Conservation (phyloP, 164 flowering plant genomes). For the Kalanchoe fedtschenkoi region DNA sequence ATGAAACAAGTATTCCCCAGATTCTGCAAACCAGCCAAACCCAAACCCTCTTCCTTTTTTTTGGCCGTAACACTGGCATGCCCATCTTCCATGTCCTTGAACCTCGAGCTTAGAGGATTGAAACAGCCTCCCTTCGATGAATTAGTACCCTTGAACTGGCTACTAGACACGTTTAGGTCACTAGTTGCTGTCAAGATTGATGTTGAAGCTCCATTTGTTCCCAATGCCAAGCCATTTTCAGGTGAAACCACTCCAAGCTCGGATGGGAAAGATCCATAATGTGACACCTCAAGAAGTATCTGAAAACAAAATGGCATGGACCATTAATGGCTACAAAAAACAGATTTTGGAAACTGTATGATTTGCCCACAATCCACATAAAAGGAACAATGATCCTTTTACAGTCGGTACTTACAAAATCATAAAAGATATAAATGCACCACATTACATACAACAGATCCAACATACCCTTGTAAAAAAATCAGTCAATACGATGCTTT, state of each 20-base stretch:
- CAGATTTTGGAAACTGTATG: not conserved
- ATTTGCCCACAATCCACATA: not conserved
- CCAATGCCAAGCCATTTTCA: slow-evolving; percentile 73
- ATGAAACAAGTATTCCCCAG: slow-evolving; percentile 98
- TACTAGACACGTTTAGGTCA: slow-evolving; percentile 64
- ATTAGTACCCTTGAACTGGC: slow-evolving; percentile 36
- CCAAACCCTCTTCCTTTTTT: slow-evolving; percentile 48
- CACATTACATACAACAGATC: not conserved
- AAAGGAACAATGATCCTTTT: not conserved
- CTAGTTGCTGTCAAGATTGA: slow-evolving; percentile 67
- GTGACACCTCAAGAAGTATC: slow-evolving; percentile 76
- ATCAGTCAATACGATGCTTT: too few relatives aligned
- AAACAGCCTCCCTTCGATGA: slow-evolving; percentile 23
- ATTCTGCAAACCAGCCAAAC: slow-evolving; percentile 92
- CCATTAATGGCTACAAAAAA: not conserved
- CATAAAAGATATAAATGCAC: not conserved
- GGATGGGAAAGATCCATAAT: slow-evolving; percentile 32
- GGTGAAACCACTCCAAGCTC: slow-evolving; percentile 46
- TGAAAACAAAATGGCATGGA: slow-evolving; percentile 20
- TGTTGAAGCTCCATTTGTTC: slow-evolving; percentile 65
- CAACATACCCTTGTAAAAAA: not conserved
- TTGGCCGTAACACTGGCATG: slow-evolving; percentile 18
- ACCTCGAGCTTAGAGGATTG: slow-evolving; percentile 17
- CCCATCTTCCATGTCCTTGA: slow-evolving; percentile 35
- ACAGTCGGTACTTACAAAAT: not conserved